Evolutionary conservation across 164 flowering plant species (phyloP).

Genomic region (Echeveria elegans): DNA sequence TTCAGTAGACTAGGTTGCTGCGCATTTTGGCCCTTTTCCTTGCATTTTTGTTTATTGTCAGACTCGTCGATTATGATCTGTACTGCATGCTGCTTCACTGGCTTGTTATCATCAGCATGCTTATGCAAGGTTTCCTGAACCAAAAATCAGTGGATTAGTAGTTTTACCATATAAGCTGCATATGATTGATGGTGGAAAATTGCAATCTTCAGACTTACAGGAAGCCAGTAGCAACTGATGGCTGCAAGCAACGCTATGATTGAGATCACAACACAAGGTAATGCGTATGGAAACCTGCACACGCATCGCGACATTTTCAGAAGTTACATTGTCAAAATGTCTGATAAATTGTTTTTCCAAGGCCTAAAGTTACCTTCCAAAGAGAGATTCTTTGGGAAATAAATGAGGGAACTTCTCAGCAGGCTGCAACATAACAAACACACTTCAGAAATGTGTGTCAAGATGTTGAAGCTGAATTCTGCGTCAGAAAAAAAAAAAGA

Average conservation of each 20-base stretch:
- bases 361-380: slow-evolving; percentile 24
- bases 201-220: slow-evolving; percentile 17
- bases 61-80: slow-evolving; percentile 16
- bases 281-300: slow-evolving; percentile 43
- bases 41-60: slow-evolving; percentile 8
- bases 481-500: background rate
- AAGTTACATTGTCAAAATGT: background rate
- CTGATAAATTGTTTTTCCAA: background rate
- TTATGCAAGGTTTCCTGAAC: slow-evolving; percentile 59
- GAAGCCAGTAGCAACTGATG: slow-evolving; percentile 27
- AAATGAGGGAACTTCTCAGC: slow-evolving; percentile 33
- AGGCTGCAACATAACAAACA: slow-evolving; percentile 18
- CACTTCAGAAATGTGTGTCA: background rate
- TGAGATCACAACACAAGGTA: slow-evolving; percentile 36
- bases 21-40: background rate
- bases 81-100: background rate
- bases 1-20: slow-evolving; percentile 23
- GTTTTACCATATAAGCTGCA: background rate
- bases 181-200: background rate
- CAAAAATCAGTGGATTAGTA: background rate
- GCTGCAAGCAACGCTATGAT: slow-evolving; percentile 23
- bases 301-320: background rate
- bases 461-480: background rate
- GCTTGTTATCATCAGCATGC: slow-evolving; percentile 22
- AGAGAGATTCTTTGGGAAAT: slow-evolving; percentile 29